A percentile compares a stretch with the other conserved stretches of the same genome.
These are phyloP conservation scores for Termitomyces eurrhizus DNA, from an alignment of 768 basidiomycete genomes.

Conservation along the genomic window DNA sequence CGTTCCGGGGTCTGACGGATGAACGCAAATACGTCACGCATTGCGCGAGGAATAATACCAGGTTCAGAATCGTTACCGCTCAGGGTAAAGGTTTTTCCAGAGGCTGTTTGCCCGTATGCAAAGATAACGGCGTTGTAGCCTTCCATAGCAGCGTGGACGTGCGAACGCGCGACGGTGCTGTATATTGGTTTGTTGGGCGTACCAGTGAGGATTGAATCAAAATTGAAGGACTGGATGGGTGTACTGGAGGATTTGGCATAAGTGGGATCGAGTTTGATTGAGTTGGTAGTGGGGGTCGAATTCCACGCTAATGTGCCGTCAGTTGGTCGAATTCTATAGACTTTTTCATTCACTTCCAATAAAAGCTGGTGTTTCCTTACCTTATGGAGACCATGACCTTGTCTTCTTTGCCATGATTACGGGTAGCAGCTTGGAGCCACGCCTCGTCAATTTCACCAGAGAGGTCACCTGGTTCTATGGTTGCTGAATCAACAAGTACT, in stretches of 20 bases:
- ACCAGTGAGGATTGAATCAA: constrained; percentile 75
- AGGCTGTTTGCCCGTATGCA: constrained; percentile 88
- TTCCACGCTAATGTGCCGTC: constrained; percentile 54
- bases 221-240: constrained; percentile 45
- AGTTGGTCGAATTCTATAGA: constrained; percentile 59
- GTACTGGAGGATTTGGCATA: constrained; percentile 42
- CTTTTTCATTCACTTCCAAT: constrained; percentile 3
- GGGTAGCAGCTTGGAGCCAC: constrained; percentile 35
- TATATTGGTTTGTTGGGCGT: constrained; percentile 80
- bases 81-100: constrained; percentile 56
- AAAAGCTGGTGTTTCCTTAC: constrained; percentile 31
- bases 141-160: constrained; percentile 91
- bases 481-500: constrained; percentile 71
- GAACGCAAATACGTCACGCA: constrained; percentile 86
- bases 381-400: constrained; percentile 86
- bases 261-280: constrained; percentile 59
- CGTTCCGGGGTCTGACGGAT: constrained; percentile 75
- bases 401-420: constrained; percentile 67
- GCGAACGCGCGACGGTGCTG: constrained; percentile 68
- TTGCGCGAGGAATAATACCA: constrained; percentile 90
- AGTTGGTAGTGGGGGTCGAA: constrained; percentile 35
- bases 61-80: constrained; percentile 80
- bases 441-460: constrained; percentile 67
- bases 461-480: constrained; percentile 62
- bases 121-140: constrained; percentile 97